Percentiles rank a stretch among this genome's conserved stretches.
Evolutionary conservation across 148 eudicot genomes (phyloP).

Genomic region (Pharnaceum exiguum): DNA sequence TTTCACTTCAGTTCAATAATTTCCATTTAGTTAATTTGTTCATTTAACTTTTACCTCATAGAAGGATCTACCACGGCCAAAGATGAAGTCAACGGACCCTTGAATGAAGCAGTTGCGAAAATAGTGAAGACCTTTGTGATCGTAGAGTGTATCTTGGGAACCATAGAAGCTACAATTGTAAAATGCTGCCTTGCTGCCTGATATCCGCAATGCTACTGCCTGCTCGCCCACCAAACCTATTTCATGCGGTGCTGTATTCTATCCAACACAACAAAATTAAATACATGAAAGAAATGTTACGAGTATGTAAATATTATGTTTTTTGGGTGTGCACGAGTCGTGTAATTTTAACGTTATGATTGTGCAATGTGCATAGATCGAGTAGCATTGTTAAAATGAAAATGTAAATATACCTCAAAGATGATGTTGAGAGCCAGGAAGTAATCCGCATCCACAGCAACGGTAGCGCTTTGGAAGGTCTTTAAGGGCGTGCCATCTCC

Average conservation of each 20-base stretch:
- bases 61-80: constrained; percentile 51
- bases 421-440: constrained; percentile 53
- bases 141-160: constrained; percentile 63
- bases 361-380: too few species aligned
- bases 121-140: constrained; percentile 64
- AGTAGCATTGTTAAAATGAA: neutral
- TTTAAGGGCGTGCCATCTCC: constrained; percentile 24
- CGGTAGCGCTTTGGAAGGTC: constrained; percentile 58
- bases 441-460: constrained; percentile 45
- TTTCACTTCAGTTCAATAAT: too few species aligned
- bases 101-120: constrained; percentile 54
- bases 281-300: neutral
- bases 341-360: too few species aligned
- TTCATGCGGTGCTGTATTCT: constrained; percentile 56
- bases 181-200: constrained; percentile 56
- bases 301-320: too few species aligned
- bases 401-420: constrained; percentile 37
- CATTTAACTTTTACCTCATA: constrained; percentile 30
- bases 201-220: constrained; percentile 60
- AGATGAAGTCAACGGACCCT: constrained; percentile 75
- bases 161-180: constrained; percentile 55
- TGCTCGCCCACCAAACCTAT: constrained; percentile 49
- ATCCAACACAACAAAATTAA: neutral
- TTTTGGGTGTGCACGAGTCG: too few species aligned
- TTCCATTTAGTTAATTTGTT: neutral